Evolutionary conservation across 805 yeast genomes (phyloP), one percentile per base, ranked within the genome.

Genomic region (Lipomyces japonicus): DNA sequence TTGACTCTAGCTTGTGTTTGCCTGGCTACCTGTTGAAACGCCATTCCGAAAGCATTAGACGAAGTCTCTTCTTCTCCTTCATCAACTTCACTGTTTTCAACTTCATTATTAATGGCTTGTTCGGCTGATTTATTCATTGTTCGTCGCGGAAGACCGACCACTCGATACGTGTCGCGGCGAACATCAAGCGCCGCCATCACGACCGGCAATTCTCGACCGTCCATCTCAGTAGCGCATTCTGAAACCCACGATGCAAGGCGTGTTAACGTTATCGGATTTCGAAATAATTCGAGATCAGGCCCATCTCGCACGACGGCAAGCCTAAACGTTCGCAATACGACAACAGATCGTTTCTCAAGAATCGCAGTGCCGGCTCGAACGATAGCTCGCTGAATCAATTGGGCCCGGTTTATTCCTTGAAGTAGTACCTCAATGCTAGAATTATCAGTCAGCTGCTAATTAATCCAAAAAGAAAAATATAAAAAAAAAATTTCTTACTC

Each of bases 341-440:
- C 88, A 46, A 91, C 78, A 62, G 84, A 73, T 55, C 82, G 79
- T 61, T 91, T 82, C 62, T 93, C 97, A 55, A 93, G 74, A 12
- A 91, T 75, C n/a, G 91, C 87, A 66, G 84, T 84, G 2, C 97
- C 96, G 0, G 96, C 86, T 44, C 82, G 76, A 63, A 91, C 93
- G 1, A 93, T 80, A 5, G 86, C 80, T 59, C 82, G 82, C 65
- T 93, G 98, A 53, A 87, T 79, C 25, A 73, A 63, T 63, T 86
- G 86, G n/a, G 97, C 97, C 58, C 81, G 80, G 32, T 78, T 80
- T n/a, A 90, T 69, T 2, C 98, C 98, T 46, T 78, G 77, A 23
- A 73, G 62, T 10, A 88, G 71, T 6, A 78, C 63, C 21, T 81
- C 82, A 54, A 78, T 74, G 26, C 58, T 54, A 22, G 1, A 19